Evolutionary conservation across 352 stramenopile species (phyloP).

Genomic region (Stramenopiles sp.): DNA sequence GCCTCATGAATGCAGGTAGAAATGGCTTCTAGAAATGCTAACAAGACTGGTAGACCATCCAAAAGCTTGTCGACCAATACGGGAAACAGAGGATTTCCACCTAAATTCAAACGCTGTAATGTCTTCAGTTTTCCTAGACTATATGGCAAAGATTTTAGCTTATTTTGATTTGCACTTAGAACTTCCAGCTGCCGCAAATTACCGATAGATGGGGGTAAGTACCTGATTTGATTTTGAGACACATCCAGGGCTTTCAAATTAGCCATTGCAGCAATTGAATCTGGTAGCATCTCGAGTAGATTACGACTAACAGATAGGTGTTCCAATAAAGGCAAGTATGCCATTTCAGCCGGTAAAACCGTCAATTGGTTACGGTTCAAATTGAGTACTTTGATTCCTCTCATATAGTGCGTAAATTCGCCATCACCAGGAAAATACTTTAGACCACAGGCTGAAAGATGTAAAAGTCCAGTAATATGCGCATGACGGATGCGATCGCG

Average conservation of each 20-base stretch:
- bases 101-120: not conserved
- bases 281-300: not conserved
- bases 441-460: not conserved
- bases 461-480: not conserved
- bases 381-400: not conserved
- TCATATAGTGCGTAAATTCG: not conserved
- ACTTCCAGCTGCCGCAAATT: not conserved
- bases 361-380: not conserved
- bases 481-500: not conserved
- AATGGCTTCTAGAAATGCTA: not conserved
- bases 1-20: not conserved
- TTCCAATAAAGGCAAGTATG: not conserved
- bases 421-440: not conserved
- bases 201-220: not conserved
- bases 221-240: not conserved
- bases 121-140: conserved; percentile 3
- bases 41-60: not conserved
- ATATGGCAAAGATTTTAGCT: not conserved
- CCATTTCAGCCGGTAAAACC: not conserved
- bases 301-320: not conserved
- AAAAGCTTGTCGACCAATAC: not conserved
- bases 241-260: not conserved
- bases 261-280: not conserved
- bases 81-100: not conserved
- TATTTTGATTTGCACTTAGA: not conserved